These are phyloP conservation scores for Euphorbia schlechtendalii DNA, from an alignment of 441 rosid species.

Conservation along the genomic window DNA sequence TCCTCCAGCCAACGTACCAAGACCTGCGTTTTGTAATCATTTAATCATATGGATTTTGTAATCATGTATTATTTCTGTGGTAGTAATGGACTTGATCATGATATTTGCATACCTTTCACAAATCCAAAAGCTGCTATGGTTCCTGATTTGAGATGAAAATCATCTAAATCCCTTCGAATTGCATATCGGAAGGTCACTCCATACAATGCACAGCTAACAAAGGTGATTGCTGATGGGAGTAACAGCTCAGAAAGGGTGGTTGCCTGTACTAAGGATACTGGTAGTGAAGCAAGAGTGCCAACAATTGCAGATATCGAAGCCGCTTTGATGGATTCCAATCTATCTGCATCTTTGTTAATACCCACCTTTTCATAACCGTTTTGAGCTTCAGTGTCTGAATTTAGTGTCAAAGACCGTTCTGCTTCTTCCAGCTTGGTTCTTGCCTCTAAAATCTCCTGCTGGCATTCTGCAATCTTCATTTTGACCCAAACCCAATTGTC, in stretches of 20 bases:
- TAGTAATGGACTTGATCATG: too few relatives aligned
- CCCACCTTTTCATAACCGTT: slow-evolving; percentile 18
- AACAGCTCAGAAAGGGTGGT: slow-evolving; percentile 38
- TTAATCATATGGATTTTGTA: not conserved
- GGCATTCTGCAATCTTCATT: slow-evolving; percentile 75
- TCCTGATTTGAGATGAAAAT: slow-evolving; percentile 70
- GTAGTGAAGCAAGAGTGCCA: slow-evolving; percentile 65
- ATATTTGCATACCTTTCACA: slow-evolving; percentile 51
- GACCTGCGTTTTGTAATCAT: slow-evolving; percentile 40
- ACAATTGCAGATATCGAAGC: slow-evolving; percentile 63
- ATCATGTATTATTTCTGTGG: too few relatives aligned
- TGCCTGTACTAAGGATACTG: slow-evolving; percentile 54
- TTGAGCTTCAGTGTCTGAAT: slow-evolving; percentile 15
- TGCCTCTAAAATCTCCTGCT: slow-evolving; percentile 68
- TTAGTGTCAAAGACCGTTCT: slow-evolving; percentile 40
- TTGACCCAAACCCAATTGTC: slow-evolving; percentile 4
- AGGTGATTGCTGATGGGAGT: slow-evolving; percentile 52
- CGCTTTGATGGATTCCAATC: slow-evolving; percentile 70
- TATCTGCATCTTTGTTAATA: slow-evolving; percentile 50
- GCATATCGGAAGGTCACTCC: slow-evolving; percentile 82
- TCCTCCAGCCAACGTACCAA: slow-evolving; percentile 46
- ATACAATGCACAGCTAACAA: slow-evolving; percentile 75
- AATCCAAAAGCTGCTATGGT: slow-evolving; percentile 74
- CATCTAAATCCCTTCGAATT: slow-evolving; percentile 70
- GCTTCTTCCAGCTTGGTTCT: slow-evolving; percentile 75